These are phyloP conservation scores for Lactifluus echinatus DNA, from an alignment of 768 basidiomycete genomes.

Conservation along the genomic window DNA sequence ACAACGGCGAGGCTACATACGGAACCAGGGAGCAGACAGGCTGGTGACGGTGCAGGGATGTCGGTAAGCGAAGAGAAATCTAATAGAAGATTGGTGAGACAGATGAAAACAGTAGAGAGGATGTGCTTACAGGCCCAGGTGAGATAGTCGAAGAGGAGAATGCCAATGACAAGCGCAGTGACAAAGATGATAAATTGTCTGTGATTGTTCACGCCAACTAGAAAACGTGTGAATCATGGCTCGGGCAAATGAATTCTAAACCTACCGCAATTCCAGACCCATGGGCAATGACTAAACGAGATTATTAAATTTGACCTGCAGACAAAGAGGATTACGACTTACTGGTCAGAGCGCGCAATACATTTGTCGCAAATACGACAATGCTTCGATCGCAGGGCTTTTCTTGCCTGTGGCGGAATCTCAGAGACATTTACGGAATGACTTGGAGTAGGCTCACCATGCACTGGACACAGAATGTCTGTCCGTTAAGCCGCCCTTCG, in stretches of 20 bases:
- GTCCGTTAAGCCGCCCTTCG: constrained; percentile 83
- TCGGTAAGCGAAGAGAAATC: constrained; percentile 45
- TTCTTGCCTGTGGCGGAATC: constrained; percentile 48
- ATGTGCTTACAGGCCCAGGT: constrained; percentile 56
- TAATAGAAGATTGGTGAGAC: constrained; percentile 23
- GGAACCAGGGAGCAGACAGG: constrained; percentile 58
- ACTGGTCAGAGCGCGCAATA: constrained; percentile 90
- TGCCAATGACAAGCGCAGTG: constrained; percentile 70
- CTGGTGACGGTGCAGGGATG: constrained; percentile 38
- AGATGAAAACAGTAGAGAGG: background rate
- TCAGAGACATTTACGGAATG: background rate
- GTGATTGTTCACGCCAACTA: constrained; percentile 90
- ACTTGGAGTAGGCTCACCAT: constrained; percentile 47
- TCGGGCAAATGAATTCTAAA: constrained; percentile 6
- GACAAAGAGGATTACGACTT: constrained; percentile 26
- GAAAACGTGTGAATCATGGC: constrained; percentile 1
- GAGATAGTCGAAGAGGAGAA: constrained; percentile 75
- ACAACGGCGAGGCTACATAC: constrained; percentile 63
- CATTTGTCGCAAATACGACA: constrained; percentile 90
- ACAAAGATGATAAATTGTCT: constrained; percentile 96
- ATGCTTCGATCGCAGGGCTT: constrained; percentile 91
- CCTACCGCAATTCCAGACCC: constrained; percentile 98
- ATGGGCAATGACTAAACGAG: constrained; percentile 79
- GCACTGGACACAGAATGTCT: constrained; percentile 96
- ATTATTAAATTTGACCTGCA: constrained; percentile 2